Evolutionary conservation across 179 eudicot species (phyloP).

Genomic region (Beta lomatogona): DNA sequence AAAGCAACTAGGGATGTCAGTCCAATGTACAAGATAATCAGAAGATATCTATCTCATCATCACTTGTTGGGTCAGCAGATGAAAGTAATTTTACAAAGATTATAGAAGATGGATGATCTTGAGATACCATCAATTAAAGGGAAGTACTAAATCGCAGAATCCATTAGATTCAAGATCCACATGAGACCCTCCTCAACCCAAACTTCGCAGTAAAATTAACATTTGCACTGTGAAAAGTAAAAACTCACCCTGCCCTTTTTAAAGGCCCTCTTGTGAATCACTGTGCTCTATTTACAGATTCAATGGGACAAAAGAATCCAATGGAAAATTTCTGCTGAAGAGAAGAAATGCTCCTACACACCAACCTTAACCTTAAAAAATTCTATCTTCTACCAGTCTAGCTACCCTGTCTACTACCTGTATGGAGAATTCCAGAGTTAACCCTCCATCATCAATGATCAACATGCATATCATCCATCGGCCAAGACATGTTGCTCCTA

Average conservation of each 20-base stretch:
- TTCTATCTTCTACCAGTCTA: slow-evolving; percentile 55
- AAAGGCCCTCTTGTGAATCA: slow-evolving; percentile 36
- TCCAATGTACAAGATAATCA: slow-evolving; percentile 9
- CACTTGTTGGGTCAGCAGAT: slow-evolving; percentile 22
- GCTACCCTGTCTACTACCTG: slow-evolving; percentile 41
- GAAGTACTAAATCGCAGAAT: slow-evolving; percentile 29
- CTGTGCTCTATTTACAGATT: slow-evolving; percentile 68
- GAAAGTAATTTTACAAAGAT: slow-evolving; percentile 27
- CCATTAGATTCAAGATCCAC: slow-evolving; percentile 36
- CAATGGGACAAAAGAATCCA: slow-evolving; percentile 42
- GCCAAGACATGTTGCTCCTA: slow-evolving; percentile 48
- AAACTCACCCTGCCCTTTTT: slow-evolving; percentile 28
- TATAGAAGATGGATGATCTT: slow-evolving; percentile 20
- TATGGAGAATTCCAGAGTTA: slow-evolving; percentile 24
- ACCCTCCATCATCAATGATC: slow-evolving; percentile 25
- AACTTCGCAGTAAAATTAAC: neutral
- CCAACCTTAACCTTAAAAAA: slow-evolving; percentile 28
- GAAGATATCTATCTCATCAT: slow-evolving; percentile 21
- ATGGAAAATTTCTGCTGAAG: slow-evolving; percentile 43
- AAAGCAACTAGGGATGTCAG: neutral
- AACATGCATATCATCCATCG: slow-evolving; percentile 71
- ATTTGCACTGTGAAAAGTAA: slow-evolving; percentile 12
- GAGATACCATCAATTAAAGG: slow-evolving; percentile 22
- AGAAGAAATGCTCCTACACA: slow-evolving; percentile 31
- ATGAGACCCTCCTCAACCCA: slow-evolving; percentile 16